Base-by-base conservation (phyloP, 1,284 basidiomycete genomes). In the Puccinia triticina region DNA sequence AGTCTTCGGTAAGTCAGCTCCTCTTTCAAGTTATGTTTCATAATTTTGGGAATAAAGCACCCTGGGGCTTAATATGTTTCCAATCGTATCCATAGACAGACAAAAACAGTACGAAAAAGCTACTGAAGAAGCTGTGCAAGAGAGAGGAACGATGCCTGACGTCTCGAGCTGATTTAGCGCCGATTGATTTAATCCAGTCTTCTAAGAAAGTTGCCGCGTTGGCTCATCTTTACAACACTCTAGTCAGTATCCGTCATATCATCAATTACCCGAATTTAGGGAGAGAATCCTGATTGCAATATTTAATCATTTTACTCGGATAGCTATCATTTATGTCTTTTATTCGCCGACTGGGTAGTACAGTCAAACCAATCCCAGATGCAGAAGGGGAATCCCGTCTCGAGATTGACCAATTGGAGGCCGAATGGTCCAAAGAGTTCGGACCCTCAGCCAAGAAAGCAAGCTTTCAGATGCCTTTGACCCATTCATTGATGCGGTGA, bases 221-320 rank as follows among this genome's bases (percentile, higher is more conserved):
- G 59, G 93, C 93, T 14, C 91, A 91, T 84, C 88, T 99, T 55
- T 93, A 96, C 86, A 92, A 92, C 85, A 97, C 93, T 86, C 90
- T 96, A 85, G 94, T 96, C 86, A 86, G 92, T 88, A 57, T 78
- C 32, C 1, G 26, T 78, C 73, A 48, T 5, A 29, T 16, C n/a
- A n/a, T 29, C 0, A 69, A 10, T 10, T 14, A n/a, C 40, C 66
- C 5, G 66, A 40, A n/a, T 46, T 64, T 59, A 55, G 8, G 32
- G 23, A 57, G 5, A 43, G 1, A 46, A 14, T 14, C 18, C 11
- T 40, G 0, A 21, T n/a, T n/a, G 48, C 55, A 85, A 83, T 69
- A 82, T 73, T 84, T 84, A 75, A 85, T 85, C 77, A 79, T 84
- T 80, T 46, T 61, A 26, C 83, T 50, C 21, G 46, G 55, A n/a